Evolutionary conservation across 179 eudicot genomes (phyloP), one percentile per base, ranked within the genome.

Genomic region (Beta corolliflora): DNA sequence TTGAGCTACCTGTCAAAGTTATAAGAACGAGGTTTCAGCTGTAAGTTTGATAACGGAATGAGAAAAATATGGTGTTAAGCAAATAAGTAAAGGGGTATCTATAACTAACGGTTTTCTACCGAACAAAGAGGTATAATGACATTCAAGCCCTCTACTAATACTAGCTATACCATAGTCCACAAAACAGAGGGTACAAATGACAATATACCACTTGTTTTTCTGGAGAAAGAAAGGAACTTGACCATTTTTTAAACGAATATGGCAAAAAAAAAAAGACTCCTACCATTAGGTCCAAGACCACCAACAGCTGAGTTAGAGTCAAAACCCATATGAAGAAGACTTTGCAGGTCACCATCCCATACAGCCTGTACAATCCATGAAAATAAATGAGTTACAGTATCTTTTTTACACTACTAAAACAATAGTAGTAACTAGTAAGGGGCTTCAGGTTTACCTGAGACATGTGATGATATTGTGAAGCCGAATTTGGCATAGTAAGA

Each of bases 291-390:
- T 85, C 83, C 85, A 61, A 85, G 83, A 71, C 76, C 81, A 77
- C 76, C 80, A 73, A 79, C 58, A 79, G 85, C 52, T 63, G 87
- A 44, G 76, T 79, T 85, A 55, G 87, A 65, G 81, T 85, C 87
- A 72, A 82, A 85, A 70, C 87, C 97, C 94, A 92, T 92, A 73
- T 91, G 98, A 77, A 91, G 94, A 83, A 94, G 85, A 84, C 84
- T 88, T 80, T 94, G 97, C 77, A 93, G 87, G 79, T 94, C 97
- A 84, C 78, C 80, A 70, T 93, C 94, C 98, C 97, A 94, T 77
- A 86, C 74, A 81, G 86, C 85, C 96, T 93, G 89, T 79, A 78
- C 23, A 21, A 52, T 41, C 66, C 80, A 83, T 64, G 59, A 81
- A 80, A 23, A 66, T 50, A 55, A 54, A 48, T 48, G 29, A 46